These are phyloP conservation scores for Blumeriella jaapii DNA, from an alignment of 2,329 filamentous ascomycete species.

Conservation along the genomic window DNA sequence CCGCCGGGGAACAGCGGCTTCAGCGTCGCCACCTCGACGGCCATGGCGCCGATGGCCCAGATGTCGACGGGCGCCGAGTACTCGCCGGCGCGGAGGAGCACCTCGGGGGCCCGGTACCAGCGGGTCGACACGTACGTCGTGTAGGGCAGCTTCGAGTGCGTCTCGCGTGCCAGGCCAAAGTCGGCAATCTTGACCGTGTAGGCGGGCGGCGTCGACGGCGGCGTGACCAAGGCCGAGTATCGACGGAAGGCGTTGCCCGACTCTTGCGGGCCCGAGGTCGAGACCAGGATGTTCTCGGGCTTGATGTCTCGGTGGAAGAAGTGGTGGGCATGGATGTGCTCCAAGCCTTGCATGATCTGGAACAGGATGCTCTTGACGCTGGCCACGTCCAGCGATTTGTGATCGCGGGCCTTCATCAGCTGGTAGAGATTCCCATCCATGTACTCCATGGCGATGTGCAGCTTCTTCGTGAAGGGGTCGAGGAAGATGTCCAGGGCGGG, in stretches of 20 bases:
- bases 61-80: constrained; percentile 98
- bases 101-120: constrained; percentile 92
- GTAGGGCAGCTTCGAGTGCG: constrained; percentile 89
- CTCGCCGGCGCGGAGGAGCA: constrained; percentile 83
- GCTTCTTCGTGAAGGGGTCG: constrained; percentile 88
- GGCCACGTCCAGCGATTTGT: constrained; percentile 79
- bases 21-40: constrained; percentile 89
- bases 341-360: constrained; percentile 90
- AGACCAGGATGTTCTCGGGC: constrained; percentile 96
- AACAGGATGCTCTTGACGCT: constrained; percentile 97
- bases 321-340: constrained; percentile 92
- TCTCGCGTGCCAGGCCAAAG: constrained; percentile 94
- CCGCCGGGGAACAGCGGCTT: constrained; percentile 95
- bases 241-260: constrained; percentile 75
- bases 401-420: constrained; percentile 94
- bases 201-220: constrained; percentile 81
- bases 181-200: constrained; percentile 99
- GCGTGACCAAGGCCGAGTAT: constrained; percentile 88
- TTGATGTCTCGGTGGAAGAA: constrained; percentile 99
- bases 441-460: constrained; percentile 98
- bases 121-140: constrained; percentile 97
- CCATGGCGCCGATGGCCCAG: constrained; percentile 97
- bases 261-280: constrained; percentile 66
- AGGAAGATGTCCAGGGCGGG: constrained; percentile 97
- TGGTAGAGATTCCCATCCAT: constrained; percentile 99